Evolutionary conservation across 1,284 basidiomycete species (phyloP).

Genomic region (Hymenochaete sp.): DNA sequence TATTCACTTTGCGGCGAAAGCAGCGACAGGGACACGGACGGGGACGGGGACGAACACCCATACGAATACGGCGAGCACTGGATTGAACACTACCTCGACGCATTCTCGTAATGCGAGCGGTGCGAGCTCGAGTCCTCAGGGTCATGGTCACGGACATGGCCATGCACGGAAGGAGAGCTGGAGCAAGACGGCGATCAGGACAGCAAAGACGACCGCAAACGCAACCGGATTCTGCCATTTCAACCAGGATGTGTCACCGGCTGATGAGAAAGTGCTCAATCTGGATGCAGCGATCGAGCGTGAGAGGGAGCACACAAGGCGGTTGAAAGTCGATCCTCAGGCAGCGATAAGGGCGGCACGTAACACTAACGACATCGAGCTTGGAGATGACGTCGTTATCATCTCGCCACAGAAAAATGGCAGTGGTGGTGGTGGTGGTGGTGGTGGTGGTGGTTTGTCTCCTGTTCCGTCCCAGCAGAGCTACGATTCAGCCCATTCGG

Average conservation of each 20-base stretch:
- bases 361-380: slow-evolving; percentile 7
- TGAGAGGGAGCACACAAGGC: slow-evolving; percentile 20
- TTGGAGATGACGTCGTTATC: slow-evolving; percentile 13
- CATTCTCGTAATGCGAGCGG: slow-evolving; percentile 29
- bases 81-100: slow-evolving; percentile 18
- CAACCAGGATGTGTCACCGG: slow-evolving; percentile 20
- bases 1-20: slow-evolving; percentile 4
- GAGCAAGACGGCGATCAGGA: slow-evolving; percentile 47
- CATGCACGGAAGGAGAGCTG: slow-evolving; percentile 54
- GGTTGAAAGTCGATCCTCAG: background rate
- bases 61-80: slow-evolving; percentile 10
- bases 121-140: slow-evolving; percentile 29
- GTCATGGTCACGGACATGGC: slow-evolving; percentile 23
- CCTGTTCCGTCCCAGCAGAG: slow-evolving; percentile 27
- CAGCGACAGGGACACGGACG: slow-evolving; percentile 8
- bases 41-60: slow-evolving; percentile 2
- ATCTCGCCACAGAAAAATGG: slow-evolving; percentile 7
- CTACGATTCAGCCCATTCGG: slow-evolving; percentile 19
- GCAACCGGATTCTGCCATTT: slow-evolving; percentile 31
- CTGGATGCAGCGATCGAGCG: slow-evolving; percentile 31
- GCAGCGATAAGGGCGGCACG: no score
- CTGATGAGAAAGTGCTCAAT: slow-evolving; percentile 28
- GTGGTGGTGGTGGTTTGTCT: background rate
- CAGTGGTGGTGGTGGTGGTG: no score
- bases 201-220: slow-evolving; percentile 19